A percentile compares a stretch with the other conserved stretches of the same genome.
These are phyloP conservation scores for Mikania micrantha DNA, from an alignment of 129 eudicot genomes.

Conservation along the genomic window DNA sequence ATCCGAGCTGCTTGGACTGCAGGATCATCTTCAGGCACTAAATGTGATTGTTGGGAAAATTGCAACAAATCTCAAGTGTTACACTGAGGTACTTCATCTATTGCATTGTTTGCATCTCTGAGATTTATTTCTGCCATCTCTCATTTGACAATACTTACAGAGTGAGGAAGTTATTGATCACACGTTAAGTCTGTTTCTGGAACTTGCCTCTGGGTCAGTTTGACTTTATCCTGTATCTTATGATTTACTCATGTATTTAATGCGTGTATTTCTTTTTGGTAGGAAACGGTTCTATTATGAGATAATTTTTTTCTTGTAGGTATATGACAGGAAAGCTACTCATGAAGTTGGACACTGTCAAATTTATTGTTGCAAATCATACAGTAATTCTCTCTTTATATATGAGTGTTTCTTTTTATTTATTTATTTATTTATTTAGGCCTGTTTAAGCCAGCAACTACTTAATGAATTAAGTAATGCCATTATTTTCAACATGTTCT, in stretches of 20 bases:
- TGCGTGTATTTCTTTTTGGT: slow-evolving; percentile 3
- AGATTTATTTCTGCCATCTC: slow-evolving; percentile 14
- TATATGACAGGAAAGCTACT: slow-evolving; percentile 94
- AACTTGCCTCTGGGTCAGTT: slow-evolving; percentile 96
- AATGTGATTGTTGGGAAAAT: slow-evolving; percentile 83
- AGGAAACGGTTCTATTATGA: slow-evolving; percentile 2
- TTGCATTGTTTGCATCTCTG: slow-evolving; percentile 1
- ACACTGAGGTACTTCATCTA: slow-evolving; percentile 55
- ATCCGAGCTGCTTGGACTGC: slow-evolving; percentile 91
- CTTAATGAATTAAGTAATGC: neutral
- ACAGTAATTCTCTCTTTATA: slow-evolving; percentile 47
- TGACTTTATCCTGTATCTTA: neutral
- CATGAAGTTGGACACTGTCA: slow-evolving; percentile 84
- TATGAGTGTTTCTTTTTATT: neutral
- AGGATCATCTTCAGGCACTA: slow-evolving; percentile 79
- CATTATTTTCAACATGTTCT: neutral
- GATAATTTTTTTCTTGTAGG: slow-evolving; percentile 36
- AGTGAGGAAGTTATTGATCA: slow-evolving; percentile 92
- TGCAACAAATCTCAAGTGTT: slow-evolving; percentile 88
- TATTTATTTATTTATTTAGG: neutral
- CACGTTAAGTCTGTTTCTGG: slow-evolving; percentile 84
- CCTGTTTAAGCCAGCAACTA: neutral
- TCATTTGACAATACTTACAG: slow-evolving; percentile 38
- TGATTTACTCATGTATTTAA: neutral
- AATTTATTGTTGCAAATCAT: slow-evolving; percentile 78